Conservation (phyloP, 23 red algal species). For the Gracilariopsis chorda region DNA sequence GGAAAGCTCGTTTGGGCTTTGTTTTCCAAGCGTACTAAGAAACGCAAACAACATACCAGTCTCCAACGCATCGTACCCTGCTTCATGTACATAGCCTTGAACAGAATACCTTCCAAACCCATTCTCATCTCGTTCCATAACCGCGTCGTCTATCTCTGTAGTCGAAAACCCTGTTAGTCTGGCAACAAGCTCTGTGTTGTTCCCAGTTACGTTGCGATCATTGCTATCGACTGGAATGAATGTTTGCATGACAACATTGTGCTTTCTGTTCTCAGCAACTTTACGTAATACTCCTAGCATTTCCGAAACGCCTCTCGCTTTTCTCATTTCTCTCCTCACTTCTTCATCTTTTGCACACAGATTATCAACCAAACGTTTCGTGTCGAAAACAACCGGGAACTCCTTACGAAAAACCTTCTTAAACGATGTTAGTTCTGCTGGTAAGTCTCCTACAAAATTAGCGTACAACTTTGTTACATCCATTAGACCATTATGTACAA, state of each 20-base stretch:
- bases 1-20: conserved; percentile 5
- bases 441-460: conserved; percentile 45
- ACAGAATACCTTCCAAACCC: conserved; percentile 44
- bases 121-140: neutral
- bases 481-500: conserved; percentile 42
- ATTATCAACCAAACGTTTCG: conserved; percentile 41
- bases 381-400: conserved; percentile 58
- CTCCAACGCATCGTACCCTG: conserved; percentile 50
- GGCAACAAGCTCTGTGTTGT: neutral
- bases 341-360: conserved; percentile 4
- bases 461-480: conserved; percentile 51
- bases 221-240: neutral
- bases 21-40: neutral
- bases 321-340: conserved; percentile 12
- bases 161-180: neutral
- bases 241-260: neutral
- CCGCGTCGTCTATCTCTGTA: neutral
- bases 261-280: neutral
- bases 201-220: neutral
- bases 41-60: conserved; percentile 37
- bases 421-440: neutral
- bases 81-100: conserved; percentile 25
- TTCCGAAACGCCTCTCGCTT: neutral
- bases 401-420: neutral
- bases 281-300: neutral